Evolutionary conservation across 2,329 filamentous ascomycete genomes (phyloP).

Genomic region (Hypoxylon sp.): DNA sequence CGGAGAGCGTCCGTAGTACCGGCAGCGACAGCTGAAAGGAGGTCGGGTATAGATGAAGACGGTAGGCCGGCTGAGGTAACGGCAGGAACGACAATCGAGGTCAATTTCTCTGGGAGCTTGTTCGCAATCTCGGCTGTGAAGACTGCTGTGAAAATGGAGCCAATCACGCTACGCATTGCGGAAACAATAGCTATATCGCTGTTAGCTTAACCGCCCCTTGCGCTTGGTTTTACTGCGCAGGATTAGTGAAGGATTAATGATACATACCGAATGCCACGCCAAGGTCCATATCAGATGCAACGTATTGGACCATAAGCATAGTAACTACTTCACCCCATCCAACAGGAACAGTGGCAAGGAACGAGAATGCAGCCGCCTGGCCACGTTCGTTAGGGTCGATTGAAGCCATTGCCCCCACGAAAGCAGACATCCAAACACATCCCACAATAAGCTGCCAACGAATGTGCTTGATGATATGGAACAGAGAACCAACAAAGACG

Average conservation of each 20-base stretch:
- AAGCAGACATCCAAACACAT: conserved; percentile 36
- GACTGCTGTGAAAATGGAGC: conserved; percentile 42
- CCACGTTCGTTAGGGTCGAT: conserved; percentile 31
- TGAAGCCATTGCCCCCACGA: conserved; percentile 41
- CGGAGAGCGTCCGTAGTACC: conserved; percentile 32
- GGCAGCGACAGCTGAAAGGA: conserved; percentile 17
- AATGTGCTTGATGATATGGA: conserved; percentile 47
- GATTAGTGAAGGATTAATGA: background rate
- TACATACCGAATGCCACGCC: conserved; percentile 42
- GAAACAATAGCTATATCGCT: conserved; percentile 33
- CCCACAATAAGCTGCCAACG: conserved; percentile 40
- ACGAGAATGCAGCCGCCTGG: conserved; percentile 40
- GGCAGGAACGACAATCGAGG: conserved; percentile 34
- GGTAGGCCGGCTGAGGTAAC: conserved; percentile 36
- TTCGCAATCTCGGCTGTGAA: conserved; percentile 40
- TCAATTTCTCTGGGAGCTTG: conserved; percentile 39
- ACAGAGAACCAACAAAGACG: conserved; percentile 47
- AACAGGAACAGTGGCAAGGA: conserved; percentile 40
- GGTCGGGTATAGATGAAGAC: conserved; percentile 26
- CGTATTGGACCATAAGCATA: conserved; percentile 46
- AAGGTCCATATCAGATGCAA: conserved; percentile 40
- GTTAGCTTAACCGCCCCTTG: conserved; percentile 5
- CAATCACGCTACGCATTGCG: conserved; percentile 34
- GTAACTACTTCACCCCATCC: conserved; percentile 44
- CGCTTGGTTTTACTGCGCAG: too few species aligned